Percentiles rank a stretch among this genome's conserved stretches.
Conservation (phyloP, 352 stramenopile genomes). For the Phytophthora uliginosa region DNA sequence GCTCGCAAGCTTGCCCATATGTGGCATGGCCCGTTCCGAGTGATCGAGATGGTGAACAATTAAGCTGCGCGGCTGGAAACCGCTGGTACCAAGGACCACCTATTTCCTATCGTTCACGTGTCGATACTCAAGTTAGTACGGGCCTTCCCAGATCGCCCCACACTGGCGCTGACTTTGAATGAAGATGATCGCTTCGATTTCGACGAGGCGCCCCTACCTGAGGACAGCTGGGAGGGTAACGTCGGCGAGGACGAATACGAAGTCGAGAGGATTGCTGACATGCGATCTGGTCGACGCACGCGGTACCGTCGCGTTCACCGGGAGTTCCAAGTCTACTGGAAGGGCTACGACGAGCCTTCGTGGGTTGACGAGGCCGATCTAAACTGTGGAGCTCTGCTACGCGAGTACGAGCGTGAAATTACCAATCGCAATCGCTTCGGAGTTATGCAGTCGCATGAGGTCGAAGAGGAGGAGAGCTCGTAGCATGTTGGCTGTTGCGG, state of each 20-base stretch:
- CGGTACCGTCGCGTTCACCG: constrained; percentile 4
- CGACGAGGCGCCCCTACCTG: constrained; percentile 21
- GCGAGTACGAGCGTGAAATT: neutral
- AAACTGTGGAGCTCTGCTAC: constrained; percentile 17
- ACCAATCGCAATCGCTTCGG: neutral
- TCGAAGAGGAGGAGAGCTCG: neutral
- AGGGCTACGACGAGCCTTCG: constrained; percentile 9
- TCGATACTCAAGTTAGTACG: neutral
- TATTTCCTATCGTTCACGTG: neutral
- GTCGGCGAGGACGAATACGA: constrained; percentile 3
- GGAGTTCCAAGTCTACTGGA: constrained; percentile 21
- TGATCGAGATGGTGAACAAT: neutral
- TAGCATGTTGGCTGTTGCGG: too few species aligned
- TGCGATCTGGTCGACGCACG: constrained; percentile 3
- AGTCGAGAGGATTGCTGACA: constrained; percentile 13
- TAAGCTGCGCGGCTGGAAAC: neutral
- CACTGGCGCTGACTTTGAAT: neutral
- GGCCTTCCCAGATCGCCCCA: neutral
- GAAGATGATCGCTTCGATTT: constrained; percentile 27
- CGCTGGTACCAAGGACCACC: neutral
- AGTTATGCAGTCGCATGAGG: constrained; percentile 15
- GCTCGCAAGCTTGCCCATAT: too few species aligned
- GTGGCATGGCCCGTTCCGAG: too few species aligned
- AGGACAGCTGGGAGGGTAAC: constrained; percentile 23
- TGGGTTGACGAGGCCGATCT: constrained; percentile 20